These are phyloP conservation scores for Sugiyamaella neomexicana DNA, from an alignment of 1,139 yeast species.

Conservation along the genomic window DNA sequence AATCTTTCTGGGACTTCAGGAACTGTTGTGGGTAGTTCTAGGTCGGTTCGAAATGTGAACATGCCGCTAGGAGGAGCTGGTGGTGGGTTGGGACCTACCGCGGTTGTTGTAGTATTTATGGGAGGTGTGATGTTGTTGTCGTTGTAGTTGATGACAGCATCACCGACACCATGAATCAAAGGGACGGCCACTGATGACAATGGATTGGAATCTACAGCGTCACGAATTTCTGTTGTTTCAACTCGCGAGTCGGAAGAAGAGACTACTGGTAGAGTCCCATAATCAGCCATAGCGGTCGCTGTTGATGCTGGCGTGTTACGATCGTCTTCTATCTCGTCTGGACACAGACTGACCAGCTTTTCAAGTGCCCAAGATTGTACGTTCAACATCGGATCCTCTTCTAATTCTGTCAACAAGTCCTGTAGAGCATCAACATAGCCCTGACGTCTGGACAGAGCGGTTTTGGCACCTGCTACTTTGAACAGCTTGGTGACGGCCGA, in stretches of 20 bases:
- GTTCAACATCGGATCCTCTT: constrained; percentile 28
- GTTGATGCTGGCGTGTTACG: neutral
- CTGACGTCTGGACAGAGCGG: constrained; percentile 31
- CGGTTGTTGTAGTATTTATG: neutral
- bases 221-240: too few species aligned
- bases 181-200: too few species aligned
- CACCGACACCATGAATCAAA: too few species aligned
- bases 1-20: constrained; percentile 11
- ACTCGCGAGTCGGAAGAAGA: too few species aligned
- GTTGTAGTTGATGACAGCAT: too few species aligned
- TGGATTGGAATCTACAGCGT: too few species aligned
- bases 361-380: constrained; percentile 31
- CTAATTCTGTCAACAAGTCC: constrained; percentile 28
- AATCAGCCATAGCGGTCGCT: neutral
- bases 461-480: constrained; percentile 34
- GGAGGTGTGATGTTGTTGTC: neutral
- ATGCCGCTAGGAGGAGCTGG: constrained; percentile 21
- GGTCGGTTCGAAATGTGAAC: constrained; percentile 21
- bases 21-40: constrained; percentile 5
- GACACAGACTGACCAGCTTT: constrained; percentile 17
- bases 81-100: constrained; percentile 12
- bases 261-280: too few species aligned
- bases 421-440: constrained; percentile 35
- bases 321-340: constrained; percentile 9
- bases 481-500: constrained; percentile 36